Evolutionary conservation across 352 stramenopile species (phyloP).

Genomic region (Phytophthora foliorum): DNA sequence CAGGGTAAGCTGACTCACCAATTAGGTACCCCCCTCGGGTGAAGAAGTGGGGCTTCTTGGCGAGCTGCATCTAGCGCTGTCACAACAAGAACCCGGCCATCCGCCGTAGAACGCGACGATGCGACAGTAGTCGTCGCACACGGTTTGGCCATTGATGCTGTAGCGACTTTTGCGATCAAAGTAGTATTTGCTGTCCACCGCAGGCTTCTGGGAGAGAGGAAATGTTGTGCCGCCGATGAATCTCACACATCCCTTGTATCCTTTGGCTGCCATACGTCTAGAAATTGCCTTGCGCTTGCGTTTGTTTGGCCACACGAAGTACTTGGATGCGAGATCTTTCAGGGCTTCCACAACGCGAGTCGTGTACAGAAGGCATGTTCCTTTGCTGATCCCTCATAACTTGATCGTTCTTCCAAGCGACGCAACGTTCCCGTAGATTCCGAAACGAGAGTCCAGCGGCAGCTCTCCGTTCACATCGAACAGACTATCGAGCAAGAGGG

Average conservation of each 20-base stretch:
- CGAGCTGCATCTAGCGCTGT: slow-evolving; percentile 2
- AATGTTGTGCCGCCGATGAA: slow-evolving; percentile 21
- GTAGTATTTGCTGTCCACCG: slow-evolving; percentile 8
- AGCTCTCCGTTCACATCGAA: slow-evolving; percentile 2
- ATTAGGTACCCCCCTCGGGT: neutral
- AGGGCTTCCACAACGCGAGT: neutral
- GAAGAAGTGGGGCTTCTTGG: neutral
- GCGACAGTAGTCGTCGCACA: neutral
- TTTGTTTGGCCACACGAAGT: slow-evolving; percentile 1
- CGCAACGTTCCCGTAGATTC: slow-evolving; percentile 2
- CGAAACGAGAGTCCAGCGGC: neutral
- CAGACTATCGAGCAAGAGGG: slow-evolving; percentile 1
- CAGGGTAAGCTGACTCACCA: neutral
- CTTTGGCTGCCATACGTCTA: neutral
- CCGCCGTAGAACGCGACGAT: slow-evolving; percentile 10
- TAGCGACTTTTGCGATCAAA: slow-evolving; percentile 16
- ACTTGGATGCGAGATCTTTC: neutral
- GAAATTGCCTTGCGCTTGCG: slow-evolving; percentile 8
- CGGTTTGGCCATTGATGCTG: slow-evolving; percentile 9
- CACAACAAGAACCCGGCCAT: slow-evolving; percentile 7
- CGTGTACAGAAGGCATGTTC: slow-evolving; percentile 2
- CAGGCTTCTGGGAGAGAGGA: slow-evolving; percentile 8
- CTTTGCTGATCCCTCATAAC: slow-evolving; percentile 2
- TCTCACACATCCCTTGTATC: slow-evolving; percentile 3
- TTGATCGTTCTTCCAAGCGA: slow-evolving; percentile 8